phyloP scores from a whole-genome alignment of 1,284 basidiomycete species.

The Fomitopsis betulina region DNA sequence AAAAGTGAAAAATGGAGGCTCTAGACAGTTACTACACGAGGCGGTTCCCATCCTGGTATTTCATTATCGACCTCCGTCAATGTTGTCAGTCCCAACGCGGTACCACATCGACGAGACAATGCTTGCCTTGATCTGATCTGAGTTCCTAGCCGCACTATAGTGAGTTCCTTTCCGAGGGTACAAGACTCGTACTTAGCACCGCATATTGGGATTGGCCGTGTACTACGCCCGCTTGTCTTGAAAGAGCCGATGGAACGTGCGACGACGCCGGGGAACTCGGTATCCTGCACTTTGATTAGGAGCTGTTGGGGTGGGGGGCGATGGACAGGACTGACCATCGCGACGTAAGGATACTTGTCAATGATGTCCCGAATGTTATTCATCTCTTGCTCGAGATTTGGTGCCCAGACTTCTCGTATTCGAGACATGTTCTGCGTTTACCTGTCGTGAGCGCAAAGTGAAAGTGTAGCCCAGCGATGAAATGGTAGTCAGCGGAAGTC shows the following conservation, averaged over 20 bases:
- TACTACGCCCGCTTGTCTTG: too few relatives aligned
- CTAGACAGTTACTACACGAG: too few relatives aligned
- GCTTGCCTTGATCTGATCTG: too few relatives aligned
- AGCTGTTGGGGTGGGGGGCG: slow-evolving; percentile 7
- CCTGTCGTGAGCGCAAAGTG: not conserved
- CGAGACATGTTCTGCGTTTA: slow-evolving; percentile 41
- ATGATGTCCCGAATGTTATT: slow-evolving; percentile 81
- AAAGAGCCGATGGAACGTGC: slow-evolving; percentile 96
- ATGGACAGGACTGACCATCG: slow-evolving; percentile 68
- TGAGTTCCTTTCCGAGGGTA: too few relatives aligned
- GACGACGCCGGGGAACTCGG: slow-evolving; percentile 98
- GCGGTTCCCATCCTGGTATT: too few relatives aligned
- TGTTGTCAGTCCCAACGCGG: too few relatives aligned
- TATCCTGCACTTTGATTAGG: slow-evolving; percentile 63
- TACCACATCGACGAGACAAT: too few relatives aligned
- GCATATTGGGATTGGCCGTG: too few relatives aligned
- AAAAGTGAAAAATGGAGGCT: too few relatives aligned
- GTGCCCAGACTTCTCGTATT: slow-evolving; percentile 93
- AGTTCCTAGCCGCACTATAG: too few relatives aligned
- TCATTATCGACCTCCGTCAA: too few relatives aligned
- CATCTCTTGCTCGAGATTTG: slow-evolving; percentile 93
- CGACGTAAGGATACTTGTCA: slow-evolving; percentile 90
- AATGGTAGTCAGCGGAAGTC: not conserved
- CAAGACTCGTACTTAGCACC: too few relatives aligned
- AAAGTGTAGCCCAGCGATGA: not conserved